A percentile compares a stretch with the other conserved stretches of the same genome.
Conservation (phyloP, 2,329 filamentous ascomycete genomes). For the Trichoderma pleuroti region DNA sequence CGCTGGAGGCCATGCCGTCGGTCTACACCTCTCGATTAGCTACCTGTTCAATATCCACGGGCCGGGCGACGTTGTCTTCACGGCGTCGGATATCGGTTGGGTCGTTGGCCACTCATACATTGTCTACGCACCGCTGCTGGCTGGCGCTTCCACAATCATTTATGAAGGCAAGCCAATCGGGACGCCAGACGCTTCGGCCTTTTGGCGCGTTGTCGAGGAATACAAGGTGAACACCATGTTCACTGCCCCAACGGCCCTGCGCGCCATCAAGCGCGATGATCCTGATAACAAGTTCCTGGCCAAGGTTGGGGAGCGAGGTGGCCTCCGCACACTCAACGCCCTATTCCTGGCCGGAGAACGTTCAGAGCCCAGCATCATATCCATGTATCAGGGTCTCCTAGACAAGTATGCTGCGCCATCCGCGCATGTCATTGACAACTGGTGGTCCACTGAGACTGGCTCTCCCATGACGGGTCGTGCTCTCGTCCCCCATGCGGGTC, state of each 20-base stretch:
- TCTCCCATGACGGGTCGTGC: constrained; percentile 57
- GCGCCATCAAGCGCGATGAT: constrained; percentile 84
- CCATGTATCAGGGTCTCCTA: constrained; percentile 74
- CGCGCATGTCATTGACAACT: constrained; percentile 56
- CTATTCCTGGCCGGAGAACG: constrained; percentile 87
- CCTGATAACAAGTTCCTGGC: constrained; percentile 66
- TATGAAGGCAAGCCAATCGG: constrained; percentile 95
- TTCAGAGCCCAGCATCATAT: constrained; percentile 81
- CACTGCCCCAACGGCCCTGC: constrained; percentile 81
- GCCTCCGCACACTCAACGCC: constrained; percentile 66
- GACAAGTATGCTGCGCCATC: constrained; percentile 59
- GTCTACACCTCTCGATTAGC: constrained; percentile 74
- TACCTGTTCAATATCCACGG: constrained; percentile 81
- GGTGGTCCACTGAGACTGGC: constrained; percentile 59
- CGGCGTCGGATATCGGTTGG: constrained; percentile 87
- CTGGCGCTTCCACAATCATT: constrained; percentile 79
- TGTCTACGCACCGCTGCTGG: constrained; percentile 79
- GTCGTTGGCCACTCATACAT: constrained; percentile 70
- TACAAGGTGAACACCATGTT: constrained; percentile 81
- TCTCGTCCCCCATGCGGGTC: constrained; percentile 55
- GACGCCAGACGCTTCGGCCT: constrained; percentile 80
- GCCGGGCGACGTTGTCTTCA: constrained; percentile 72
- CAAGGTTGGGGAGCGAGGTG: constrained; percentile 61
- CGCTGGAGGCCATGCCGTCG: constrained; percentile 83
- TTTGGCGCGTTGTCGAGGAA: constrained; percentile 83